phyloP scores from a whole-genome alignment of 2,329 filamentous ascomycete genomes.

The Colletotrichum destructivum region DNA sequence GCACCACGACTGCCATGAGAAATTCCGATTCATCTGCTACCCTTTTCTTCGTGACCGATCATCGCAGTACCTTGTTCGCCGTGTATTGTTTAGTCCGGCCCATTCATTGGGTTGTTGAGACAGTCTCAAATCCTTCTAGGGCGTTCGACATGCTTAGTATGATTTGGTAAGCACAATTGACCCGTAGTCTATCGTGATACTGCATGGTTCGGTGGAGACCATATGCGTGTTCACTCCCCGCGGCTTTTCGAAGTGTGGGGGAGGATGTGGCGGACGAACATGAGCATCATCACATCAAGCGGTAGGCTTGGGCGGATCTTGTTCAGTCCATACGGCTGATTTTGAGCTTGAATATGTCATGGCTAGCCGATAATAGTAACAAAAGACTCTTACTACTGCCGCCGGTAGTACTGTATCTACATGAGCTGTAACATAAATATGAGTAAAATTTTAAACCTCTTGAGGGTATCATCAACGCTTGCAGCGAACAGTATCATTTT shows the following conservation, averaged over 20 bases:
- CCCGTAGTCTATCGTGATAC: background rate
- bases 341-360: background rate
- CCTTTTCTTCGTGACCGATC: background rate
- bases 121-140: background rate
- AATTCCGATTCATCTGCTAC: background rate
- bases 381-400: no score
- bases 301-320: background rate
- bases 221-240: background rate
- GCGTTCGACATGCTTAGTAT: background rate
- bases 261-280: background rate
- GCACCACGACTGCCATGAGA: background rate
- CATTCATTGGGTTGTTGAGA: background rate
- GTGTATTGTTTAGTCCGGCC: background rate
- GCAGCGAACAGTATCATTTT: no score
- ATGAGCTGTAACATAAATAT: no score
- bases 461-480: no score
- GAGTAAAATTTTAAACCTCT: no score
- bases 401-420: no score
- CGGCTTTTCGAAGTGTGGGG: background rate
- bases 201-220: background rate
- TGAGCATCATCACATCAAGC: constrained; percentile 18
- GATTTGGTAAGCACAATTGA: background rate
- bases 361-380: no score
- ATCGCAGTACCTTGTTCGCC: background rate
- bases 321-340: background rate